Base-by-base conservation (phyloP, 179 eudicot genomes). In the Sideroxylon spinosum region DNA sequence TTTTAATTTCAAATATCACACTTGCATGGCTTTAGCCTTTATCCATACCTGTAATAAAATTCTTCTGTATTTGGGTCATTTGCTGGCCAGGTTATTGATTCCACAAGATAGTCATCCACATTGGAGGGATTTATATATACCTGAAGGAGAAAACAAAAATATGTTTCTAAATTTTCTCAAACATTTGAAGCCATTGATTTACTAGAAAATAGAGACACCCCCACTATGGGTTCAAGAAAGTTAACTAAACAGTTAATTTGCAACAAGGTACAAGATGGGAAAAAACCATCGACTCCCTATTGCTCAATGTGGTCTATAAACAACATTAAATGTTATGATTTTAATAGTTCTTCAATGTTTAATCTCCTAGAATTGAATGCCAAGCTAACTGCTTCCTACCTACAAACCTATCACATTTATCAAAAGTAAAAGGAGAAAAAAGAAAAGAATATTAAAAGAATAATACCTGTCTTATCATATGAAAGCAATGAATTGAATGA, bases 51-150 rank as follows among this genome's bases (percentile, higher is more conserved):
- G 80, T 88, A 90, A 78, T 90, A 90, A 62, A 90, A 91, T 78
- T 90, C 93, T 63, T 90, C 89, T 1, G 91, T 88, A 55, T 89
- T 87, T 14, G 93, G 91, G 80, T 90, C 93, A n/a, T 87, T 77
- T 76, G 93, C 88, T 72, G 93, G 91, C 78, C 77, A 76, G 55
- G 77, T 90, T 72, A 95, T 95, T 67, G 98, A 95, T 67, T 91
- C 78, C 74, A 93, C 91, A 8, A 95, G 95, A 88, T 93, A 95
- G 81, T 91, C 93, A 82, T 95, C 98, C 77, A 95, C 98, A 29
- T 95, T 95, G 74, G 93, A 59, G 79, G 89, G 62, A 69, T 95
- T 86, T 76, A 79, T 75, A 78, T 93, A 95, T 25, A 95, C 98
- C 98, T 95, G 86, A 69, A 79, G 75, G 9, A 60, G 13, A 17